Evolutionary conservation across 2,329 filamentous ascomycete genomes (phyloP), one percentile per base, ranked within the genome.

Genomic region (Fusarium sp.): DNA sequence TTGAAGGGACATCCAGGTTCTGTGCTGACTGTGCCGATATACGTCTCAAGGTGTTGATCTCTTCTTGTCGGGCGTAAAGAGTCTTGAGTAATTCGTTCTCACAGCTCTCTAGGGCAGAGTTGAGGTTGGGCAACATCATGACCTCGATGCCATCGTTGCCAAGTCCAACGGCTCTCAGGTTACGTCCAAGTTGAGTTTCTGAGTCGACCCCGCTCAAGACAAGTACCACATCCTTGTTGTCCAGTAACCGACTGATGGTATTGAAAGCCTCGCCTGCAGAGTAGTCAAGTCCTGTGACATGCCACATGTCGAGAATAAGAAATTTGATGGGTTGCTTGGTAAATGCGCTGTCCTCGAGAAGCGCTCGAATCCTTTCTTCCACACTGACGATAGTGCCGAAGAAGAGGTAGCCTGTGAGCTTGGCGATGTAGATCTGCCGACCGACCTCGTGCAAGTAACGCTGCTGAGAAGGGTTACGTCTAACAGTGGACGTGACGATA

Each of bases 301-400:
- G 91, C 69, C 89, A 90, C 73, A 99, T 87, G 77, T 99, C 96
- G 41, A 99, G 84, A 19, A 99, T 89, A 43, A 99, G 84, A 77
- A 94, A 99, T 70, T 93, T 91, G 77, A 98, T 96, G 1, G 95
- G 94, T 54, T 90, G 87, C 69, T 88, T 84, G 26, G 84, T 83
- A 77, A 98, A 98, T 4, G 90, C 87, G 65, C 95, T 90, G 30
- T 97, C 93, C 28, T 94, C 90, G 48, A 98, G 90, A 31, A 98
- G 82, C 6, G 86, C 89, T 23, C 94, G 89, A 65, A 98, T 94
- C 69, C 91, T 91, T 67, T 93, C 92, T 79, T 99, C 96, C 0
- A 99, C 95, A 49, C 93, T 93, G 55, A 98, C 95, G 70, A 99
- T 97, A 4, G 94, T 98, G 18, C 96, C 96, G 73, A 99, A 99